phyloP scores from a whole-genome alignment of 106 monocot species.

The Dioscorea zingiberensis region DNA sequence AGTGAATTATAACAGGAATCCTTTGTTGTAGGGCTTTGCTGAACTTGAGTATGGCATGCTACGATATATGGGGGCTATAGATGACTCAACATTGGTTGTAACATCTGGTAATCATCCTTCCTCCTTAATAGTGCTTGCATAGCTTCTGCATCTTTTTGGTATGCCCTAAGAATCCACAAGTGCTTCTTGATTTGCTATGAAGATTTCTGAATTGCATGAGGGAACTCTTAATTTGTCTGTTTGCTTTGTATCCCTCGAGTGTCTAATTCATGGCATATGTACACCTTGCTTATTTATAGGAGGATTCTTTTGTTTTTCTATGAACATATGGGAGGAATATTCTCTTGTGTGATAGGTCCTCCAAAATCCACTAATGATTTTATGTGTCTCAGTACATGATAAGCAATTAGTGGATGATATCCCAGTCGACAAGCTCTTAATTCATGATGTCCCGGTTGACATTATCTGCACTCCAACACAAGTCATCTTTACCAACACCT shows the following conservation, averaged over 20 bases:
- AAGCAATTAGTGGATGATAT: slow-evolving; percentile 90
- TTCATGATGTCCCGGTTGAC: slow-evolving; percentile 89
- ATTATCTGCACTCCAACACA: slow-evolving; percentile 91
- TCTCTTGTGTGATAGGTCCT: too few species aligned
- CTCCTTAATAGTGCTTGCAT: neutral
- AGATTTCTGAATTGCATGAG: too few species aligned
- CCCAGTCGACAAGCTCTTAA: slow-evolving; percentile 66
- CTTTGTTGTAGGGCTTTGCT: slow-evolving; percentile 64
- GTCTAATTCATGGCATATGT: too few species aligned
- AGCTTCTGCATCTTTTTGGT: neutral
- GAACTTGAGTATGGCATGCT: slow-evolving; percentile 97
- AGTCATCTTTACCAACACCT: slow-evolving; percentile 77
- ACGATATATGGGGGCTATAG: slow-evolving; percentile 81
- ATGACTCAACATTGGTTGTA: slow-evolving; percentile 71
- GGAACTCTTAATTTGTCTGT: too few species aligned
- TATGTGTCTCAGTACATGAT: slow-evolving; percentile 56
- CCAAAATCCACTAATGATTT: too few species aligned
- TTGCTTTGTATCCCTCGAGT: too few species aligned
- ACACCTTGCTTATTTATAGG: too few species aligned
- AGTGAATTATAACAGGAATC: too few species aligned
- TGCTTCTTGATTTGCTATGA: too few species aligned
- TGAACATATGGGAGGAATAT: too few species aligned
- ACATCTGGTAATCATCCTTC: slow-evolving; percentile 52
- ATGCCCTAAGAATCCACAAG: too few species aligned
- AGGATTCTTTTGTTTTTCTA: too few species aligned